A percentile compares a stretch with the other conserved stretches of the same genome.
These are phyloP conservation scores for Talaromyces sp. DNA, from an alignment of 2,329 filamentous ascomycete genomes.

Conservation along the genomic window DNA sequence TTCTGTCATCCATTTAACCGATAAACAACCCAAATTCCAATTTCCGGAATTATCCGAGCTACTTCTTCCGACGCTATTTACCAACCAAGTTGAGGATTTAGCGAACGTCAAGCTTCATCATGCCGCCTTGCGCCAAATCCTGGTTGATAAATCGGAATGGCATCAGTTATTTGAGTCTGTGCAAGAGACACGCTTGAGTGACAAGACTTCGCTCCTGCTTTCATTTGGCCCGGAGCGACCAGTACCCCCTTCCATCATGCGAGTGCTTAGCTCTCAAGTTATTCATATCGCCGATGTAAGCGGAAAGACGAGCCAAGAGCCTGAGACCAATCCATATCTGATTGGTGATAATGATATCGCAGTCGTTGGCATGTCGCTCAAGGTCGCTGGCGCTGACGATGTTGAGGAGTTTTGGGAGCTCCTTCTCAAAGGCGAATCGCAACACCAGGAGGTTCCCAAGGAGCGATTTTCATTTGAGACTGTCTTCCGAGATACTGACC, in stretches of 20 bases:
- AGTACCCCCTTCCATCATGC: slow-evolving; percentile 29
- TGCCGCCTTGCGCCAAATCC: neutral
- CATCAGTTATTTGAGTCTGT: neutral
- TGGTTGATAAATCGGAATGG: neutral
- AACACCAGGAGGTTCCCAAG: slow-evolving; percentile 16
- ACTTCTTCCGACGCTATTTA: neutral
- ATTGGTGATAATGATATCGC: slow-evolving; percentile 26
- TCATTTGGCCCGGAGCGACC: slow-evolving; percentile 39
- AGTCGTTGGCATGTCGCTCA: slow-evolving; percentile 32
- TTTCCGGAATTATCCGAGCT: neutral
- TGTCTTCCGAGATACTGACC: slow-evolving; percentile 12
- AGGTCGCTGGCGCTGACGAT: slow-evolving; percentile 28
- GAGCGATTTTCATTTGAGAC: slow-evolving; percentile 17
- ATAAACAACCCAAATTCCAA: neutral
- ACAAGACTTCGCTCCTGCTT: slow-evolving; percentile 22
- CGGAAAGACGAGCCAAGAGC: neutral
- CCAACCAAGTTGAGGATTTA: neutral
- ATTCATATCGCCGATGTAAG: neutral
- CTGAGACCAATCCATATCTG: neutral
- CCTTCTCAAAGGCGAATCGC: slow-evolving; percentile 20
- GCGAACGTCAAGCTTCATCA: neutral
- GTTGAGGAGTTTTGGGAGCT: slow-evolving; percentile 34
- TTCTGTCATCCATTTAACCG: neutral
- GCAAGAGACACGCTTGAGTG: neutral
- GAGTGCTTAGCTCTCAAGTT: neutral